Evolutionary conservation across 202 grass and related monocot species (phyloP).

Genomic region (Schoenoplectus triqueter): DNA sequence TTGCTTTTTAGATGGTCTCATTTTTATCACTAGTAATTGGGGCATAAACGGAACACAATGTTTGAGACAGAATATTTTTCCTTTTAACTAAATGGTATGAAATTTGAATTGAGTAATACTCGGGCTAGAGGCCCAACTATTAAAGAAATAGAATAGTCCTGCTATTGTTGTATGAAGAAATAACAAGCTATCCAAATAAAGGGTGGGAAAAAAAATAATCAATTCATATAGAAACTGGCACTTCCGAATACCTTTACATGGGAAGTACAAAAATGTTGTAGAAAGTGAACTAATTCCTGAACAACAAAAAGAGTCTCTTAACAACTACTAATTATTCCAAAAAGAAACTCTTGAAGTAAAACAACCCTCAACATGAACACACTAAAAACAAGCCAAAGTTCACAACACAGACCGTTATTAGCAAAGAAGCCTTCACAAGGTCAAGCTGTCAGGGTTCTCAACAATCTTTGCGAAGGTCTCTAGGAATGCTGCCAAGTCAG

Average conservation of each 20-base stretch:
- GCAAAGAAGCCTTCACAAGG: constrained; percentile 52
- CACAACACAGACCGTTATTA: constrained; percentile 36
- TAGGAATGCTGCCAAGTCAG: constrained; percentile 89
- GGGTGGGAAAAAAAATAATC: not conserved
- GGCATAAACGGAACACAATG: no score
- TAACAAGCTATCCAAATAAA: not conserved
- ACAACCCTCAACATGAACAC: constrained; percentile 15
- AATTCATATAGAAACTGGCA: not conserved
- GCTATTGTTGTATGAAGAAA: not conserved
- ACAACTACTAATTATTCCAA: constrained; percentile 7
- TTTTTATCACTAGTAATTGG: no score
- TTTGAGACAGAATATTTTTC: no score
- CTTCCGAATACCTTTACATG: not conserved
- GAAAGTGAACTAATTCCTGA: not conserved
- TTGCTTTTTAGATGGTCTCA: no score
- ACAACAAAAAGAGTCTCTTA: not conserved
- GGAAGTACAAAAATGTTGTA: not conserved
- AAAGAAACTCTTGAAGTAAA: constrained; percentile 6
- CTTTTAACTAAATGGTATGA: not conserved
- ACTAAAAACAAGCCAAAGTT: not conserved
- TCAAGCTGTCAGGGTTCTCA: constrained; percentile 78
- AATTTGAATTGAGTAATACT: not conserved
- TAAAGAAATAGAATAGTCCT: not conserved
- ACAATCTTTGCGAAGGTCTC: constrained; percentile 89
- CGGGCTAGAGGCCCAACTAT: not conserved